A percentile compares a stretch with the other conserved stretches of the same genome.
Evolutionary conservation across 352 stramenopile genomes (phyloP).

Genomic region (Globisporangium paroecandrum): DNA sequence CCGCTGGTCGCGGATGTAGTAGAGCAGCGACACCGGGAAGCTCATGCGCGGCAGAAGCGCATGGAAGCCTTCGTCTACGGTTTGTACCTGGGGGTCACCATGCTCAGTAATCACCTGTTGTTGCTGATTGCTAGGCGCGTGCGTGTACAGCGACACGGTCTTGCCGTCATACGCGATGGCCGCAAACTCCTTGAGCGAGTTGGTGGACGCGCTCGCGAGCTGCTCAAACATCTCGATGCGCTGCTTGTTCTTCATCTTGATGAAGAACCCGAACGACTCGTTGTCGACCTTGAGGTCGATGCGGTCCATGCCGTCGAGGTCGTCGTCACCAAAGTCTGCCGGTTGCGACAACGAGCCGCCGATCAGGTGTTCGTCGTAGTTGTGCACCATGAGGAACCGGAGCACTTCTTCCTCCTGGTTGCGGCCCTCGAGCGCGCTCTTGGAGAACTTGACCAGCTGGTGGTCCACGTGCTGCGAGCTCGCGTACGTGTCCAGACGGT

Average conservation of each 20-base stretch:
- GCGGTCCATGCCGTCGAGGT: conserved; percentile 42
- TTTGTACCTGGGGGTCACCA: not conserved
- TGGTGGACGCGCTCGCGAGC: conserved; percentile 23
- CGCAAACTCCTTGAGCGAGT: conserved; percentile 46
- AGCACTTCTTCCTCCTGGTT: conserved; percentile 41
- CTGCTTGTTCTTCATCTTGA: conserved; percentile 37
- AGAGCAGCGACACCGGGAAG: conserved; percentile 67
- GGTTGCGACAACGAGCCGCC: conserved; percentile 28
- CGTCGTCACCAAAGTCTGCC: conserved; percentile 40
- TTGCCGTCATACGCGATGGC: conserved; percentile 51
- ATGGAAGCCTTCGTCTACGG: not conserved
- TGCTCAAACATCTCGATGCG: conserved; percentile 58
- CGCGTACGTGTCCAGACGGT: conserved; percentile 54
- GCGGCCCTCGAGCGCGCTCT: conserved; percentile 26
- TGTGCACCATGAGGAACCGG: conserved; percentile 74
- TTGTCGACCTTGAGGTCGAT: conserved; percentile 55
- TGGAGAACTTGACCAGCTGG: conserved; percentile 45
- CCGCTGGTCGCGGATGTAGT: conserved; percentile 70
- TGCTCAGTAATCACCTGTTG: not conserved
- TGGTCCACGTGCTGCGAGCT: conserved; percentile 56
- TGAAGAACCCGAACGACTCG: conserved; percentile 36
- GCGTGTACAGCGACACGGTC: conserved; percentile 60
- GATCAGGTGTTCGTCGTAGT: conserved; percentile 73
- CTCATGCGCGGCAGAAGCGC: conserved; percentile 41
- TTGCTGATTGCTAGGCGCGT: conserved; percentile 21